Evolutionary conservation across 805 yeast species (phyloP), one percentile per base, ranked within the genome.

Genomic region (Yarrowia keelungensis): DNA sequence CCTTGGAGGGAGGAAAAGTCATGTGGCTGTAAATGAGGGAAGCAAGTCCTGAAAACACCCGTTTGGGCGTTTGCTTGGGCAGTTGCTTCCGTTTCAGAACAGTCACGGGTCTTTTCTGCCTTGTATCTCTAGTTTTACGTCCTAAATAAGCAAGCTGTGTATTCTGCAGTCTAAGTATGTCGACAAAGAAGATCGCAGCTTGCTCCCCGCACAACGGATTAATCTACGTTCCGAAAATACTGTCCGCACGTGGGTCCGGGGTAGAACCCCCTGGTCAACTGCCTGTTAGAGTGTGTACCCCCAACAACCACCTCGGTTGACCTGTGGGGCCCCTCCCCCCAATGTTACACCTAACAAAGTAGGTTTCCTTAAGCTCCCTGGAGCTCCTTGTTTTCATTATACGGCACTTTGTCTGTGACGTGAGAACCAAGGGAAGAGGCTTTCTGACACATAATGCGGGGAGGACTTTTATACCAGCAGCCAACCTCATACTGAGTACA

Each of bases 91-190:
- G 32, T 26, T 26, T 26, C 32, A 26, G 32, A 26, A 26, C 39
- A 38, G 39, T 38, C 39, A 38, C 39, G 39, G 39, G 39, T 38
- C 39, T 38, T 38, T 4, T 38, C 39, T 38, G 39, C 32, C 32
- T 32, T 15, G 36, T 7, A 22, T 11, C 22, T n/a, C 56, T n/a
- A 16, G 11, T n/a, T 49, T 32, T 49, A 32, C 8, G 32, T 19
- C 45, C 45, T 1, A 38, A 53, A n/a, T 39, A 53, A 53, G 59
- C 59, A 38, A 22, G 59, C 45, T 36, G 59, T 53, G 59, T 53
- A 53, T n/a, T 38, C 5, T 19, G 35, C 45, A 39, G 58, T 14
- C n/a, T 12, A 53, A 53, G 26, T 12, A 38, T 12, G n/a, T 38
- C 7, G 12, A 49, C 39, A 49, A 47, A 47, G 51, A 47, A 51